Evolutionary conservation across 345 rosid species (phyloP).

Genomic region (Gossypium anomalum): DNA sequence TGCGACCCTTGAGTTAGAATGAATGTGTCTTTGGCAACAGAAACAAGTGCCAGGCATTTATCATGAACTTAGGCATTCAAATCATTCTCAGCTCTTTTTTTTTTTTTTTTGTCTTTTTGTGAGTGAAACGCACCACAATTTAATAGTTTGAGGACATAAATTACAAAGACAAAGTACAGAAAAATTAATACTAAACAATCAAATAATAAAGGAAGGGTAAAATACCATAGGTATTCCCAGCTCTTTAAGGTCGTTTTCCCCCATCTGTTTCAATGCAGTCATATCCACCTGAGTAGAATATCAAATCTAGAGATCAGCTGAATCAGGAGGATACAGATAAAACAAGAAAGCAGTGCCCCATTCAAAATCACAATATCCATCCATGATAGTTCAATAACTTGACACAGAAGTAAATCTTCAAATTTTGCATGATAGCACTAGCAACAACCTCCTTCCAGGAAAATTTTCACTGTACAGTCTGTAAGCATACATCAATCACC

Average conservation of each 20-base stretch:
- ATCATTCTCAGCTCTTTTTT: neutral
- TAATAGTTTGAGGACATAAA: neutral
- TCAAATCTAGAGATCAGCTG: constrained; percentile 10
- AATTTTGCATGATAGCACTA: neutral
- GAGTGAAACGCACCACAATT: neutral
- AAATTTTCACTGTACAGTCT: neutral
- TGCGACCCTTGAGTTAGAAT: neutral
- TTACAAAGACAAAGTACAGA: neutral
- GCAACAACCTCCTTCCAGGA: neutral
- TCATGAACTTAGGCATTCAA: neutral
- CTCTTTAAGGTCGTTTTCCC: constrained; percentile 87
- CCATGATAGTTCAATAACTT: neutral
- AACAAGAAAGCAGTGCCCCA: neutral
- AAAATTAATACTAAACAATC: neutral
- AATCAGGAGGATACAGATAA: constrained; percentile 4
- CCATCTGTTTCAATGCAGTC: constrained; percentile 87
- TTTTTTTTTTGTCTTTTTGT: too few relatives aligned
- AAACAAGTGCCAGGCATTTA: neutral
- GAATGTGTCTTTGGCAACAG: neutral
- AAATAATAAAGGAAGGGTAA: neutral
- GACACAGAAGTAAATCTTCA: neutral
- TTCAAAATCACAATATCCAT: neutral
- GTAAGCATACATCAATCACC: neutral
- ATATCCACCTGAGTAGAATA: constrained; percentile 72
- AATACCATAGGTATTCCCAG: constrained; percentile 93